phyloP scores from a whole-genome alignment of 2,329 filamentous ascomycete genomes.

The Grosmannia clavigera region DNA sequence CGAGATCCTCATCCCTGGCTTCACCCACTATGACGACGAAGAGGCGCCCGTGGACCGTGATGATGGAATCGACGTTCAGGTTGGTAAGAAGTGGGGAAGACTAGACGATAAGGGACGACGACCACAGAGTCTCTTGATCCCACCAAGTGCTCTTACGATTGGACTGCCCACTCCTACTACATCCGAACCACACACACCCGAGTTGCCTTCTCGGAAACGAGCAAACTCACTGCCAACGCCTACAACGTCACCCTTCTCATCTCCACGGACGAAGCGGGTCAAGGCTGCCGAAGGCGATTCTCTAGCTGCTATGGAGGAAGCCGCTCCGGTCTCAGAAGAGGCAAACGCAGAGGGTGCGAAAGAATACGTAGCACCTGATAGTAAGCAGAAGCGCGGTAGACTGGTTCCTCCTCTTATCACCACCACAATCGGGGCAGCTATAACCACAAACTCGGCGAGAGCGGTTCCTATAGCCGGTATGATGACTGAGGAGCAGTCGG shows the following conservation, averaged over 20 bases:
- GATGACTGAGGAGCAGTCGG: constrained; percentile 29
- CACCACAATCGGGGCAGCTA: constrained; percentile 5
- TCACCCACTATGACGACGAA: constrained; percentile 52
- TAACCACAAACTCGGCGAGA: constrained; percentile 1
- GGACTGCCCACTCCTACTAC: constrained; percentile 21
- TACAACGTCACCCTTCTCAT: constrained; percentile 15
- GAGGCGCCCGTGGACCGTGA: constrained; percentile 48
- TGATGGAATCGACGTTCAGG: constrained; percentile 2
- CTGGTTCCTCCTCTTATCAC: constrained; percentile 2
- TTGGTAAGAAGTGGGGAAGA: constrained; percentile 18
- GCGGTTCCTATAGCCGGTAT: constrained; percentile 1
- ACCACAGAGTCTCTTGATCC: constrained; percentile 34
- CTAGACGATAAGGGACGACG: constrained; percentile 18
- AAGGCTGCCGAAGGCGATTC: background rate
- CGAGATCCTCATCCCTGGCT: constrained; percentile 69
- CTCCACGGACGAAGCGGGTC: constrained; percentile 9
- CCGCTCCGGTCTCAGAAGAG: background rate
- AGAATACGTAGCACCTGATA: background rate
- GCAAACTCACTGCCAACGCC: constrained; percentile 37
- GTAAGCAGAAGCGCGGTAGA: background rate
- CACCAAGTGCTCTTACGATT: constrained; percentile 15
- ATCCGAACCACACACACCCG: constrained; percentile 23
- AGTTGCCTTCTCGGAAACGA: constrained; percentile 24
- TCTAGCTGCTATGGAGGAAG: background rate
- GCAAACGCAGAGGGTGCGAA: background rate